phyloP scores from a whole-genome alignment of 2,329 filamentous ascomycete species.

The Mollisia scopiformis region DNA sequence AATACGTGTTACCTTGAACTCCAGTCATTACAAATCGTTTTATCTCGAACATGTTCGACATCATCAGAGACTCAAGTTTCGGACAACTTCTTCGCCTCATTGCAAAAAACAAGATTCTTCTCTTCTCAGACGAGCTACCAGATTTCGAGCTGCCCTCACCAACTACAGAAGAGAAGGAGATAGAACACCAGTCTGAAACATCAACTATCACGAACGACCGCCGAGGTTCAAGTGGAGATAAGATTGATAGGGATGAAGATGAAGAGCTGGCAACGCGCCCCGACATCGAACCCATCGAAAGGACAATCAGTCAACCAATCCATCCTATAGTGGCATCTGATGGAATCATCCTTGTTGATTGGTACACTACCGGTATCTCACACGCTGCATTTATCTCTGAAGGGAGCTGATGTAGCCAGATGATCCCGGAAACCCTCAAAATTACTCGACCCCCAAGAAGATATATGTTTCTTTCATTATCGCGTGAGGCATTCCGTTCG shows the following conservation, averaged over 20 bases:
- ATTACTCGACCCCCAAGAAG: conserved; percentile 50
- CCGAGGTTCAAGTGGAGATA: background rate
- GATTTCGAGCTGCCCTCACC: conserved; percentile 5
- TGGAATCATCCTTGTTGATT: conserved; percentile 9
- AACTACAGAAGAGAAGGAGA: background rate
- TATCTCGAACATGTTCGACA: background rate
- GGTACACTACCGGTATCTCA: conserved; percentile 7
- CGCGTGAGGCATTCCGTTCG: background rate
- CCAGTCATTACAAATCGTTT: background rate
- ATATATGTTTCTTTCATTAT: conserved; percentile 37
- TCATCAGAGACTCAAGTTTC: conserved; percentile 1
- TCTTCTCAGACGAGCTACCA: background rate
- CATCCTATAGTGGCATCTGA: conserved; percentile 1
- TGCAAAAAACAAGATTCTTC: background rate
- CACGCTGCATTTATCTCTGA: background rate
- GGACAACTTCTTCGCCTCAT: background rate
- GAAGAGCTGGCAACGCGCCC: background rate
- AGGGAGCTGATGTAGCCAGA: background rate
- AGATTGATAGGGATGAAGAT: background rate
- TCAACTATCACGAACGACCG: background rate
- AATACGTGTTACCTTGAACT: background rate
- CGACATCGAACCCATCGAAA: background rate
- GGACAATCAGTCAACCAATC: conserved; percentile 3
- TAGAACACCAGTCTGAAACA: background rate
- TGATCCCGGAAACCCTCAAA: conserved; percentile 49